phyloP scores from a whole-genome alignment of 2,329 filamentous ascomycete genomes.

The Akanthomyces dipterigenus region DNA sequence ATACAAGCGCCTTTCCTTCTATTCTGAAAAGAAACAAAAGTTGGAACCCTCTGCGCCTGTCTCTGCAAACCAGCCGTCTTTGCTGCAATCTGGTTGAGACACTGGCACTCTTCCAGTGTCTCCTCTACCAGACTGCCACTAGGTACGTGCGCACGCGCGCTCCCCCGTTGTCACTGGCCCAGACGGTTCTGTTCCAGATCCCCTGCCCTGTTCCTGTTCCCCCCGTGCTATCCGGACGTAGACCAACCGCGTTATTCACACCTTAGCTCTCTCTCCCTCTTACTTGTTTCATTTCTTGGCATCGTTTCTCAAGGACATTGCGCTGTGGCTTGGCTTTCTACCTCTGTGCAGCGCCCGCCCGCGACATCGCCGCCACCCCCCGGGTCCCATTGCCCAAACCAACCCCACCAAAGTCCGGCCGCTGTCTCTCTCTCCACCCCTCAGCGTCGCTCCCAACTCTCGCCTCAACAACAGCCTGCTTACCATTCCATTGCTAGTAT shows the following conservation, averaged over 20 bases:
- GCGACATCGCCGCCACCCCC: background rate
- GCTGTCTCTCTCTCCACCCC: constrained; percentile 2
- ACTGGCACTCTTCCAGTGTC: background rate
- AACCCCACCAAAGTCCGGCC: constrained; percentile 6
- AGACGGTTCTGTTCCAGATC: background rate
- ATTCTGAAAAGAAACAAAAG: background rate
- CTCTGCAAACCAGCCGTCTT: background rate
- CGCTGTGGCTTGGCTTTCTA: background rate
- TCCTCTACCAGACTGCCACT: too few species aligned
- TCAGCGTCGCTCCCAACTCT: background rate
- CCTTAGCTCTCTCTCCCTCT: background rate
- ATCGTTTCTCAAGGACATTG: background rate
- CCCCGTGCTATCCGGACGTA: constrained; percentile 3
- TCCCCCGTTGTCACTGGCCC: background rate
- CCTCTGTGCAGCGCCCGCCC: background rate
- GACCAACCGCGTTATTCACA: background rate
- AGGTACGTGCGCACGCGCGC: constrained; percentile 10
- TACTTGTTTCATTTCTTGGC: background rate
- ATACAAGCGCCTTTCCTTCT: background rate
- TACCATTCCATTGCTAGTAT: constrained; percentile 1
- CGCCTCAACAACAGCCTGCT: constrained; percentile 1
- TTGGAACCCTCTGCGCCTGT: too few species aligned
- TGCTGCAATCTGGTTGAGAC: background rate
- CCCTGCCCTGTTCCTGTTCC: background rate
- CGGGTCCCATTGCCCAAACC: constrained; percentile 1